Percentiles rank a stretch among this genome's conserved stretches.
These are phyloP conservation scores for Cetraspora pellucida DNA, from an alignment of 192 early-diverging fungal genomes.

Conservation along the genomic window DNA sequence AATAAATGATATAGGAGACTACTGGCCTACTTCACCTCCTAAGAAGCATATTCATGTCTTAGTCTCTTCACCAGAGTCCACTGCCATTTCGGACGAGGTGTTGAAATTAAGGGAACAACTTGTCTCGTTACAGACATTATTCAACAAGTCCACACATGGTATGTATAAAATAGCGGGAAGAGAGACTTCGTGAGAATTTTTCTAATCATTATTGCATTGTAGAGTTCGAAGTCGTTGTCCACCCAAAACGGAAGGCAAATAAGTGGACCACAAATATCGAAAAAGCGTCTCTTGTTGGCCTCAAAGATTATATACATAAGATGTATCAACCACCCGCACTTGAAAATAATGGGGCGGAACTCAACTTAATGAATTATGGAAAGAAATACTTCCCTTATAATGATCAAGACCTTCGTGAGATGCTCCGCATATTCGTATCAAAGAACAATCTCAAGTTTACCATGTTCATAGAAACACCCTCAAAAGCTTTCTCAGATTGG, in stretches of 20 bases:
- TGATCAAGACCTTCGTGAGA: slow-evolving; percentile 3
- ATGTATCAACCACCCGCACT: slow-evolving; percentile 8
- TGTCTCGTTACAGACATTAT: neutral
- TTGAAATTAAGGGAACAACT: neutral
- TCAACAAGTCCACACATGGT: slow-evolving; percentile 21
- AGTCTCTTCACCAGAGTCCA: neutral
- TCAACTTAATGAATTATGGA: slow-evolving; percentile 24
- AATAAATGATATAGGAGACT: slow-evolving; percentile 3
- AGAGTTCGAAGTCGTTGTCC: slow-evolving; percentile 3
- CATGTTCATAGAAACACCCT: slow-evolving; percentile 10
- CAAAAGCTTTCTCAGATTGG: slow-evolving; percentile 23
- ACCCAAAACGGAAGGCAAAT: slow-evolving; percentile 11
- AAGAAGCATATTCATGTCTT: slow-evolving; percentile 25
- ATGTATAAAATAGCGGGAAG: neutral
- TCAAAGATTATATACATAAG: slow-evolving; percentile 11
- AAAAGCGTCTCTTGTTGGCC: neutral
- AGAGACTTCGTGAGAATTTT: neutral
- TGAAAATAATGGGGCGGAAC: neutral
- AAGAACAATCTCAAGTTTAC: slow-evolving; percentile 17
- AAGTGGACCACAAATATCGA: slow-evolving; percentile 31
- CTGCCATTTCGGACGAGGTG: neutral
- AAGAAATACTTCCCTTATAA: neutral
- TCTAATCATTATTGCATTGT: neutral
- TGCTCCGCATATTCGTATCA: slow-evolving; percentile 8
- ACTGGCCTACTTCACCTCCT: neutral